Base-by-base conservation (phyloP, 495 filamentous ascomycete genomes). In the Paragyromitra xinjiangensis region DNA sequence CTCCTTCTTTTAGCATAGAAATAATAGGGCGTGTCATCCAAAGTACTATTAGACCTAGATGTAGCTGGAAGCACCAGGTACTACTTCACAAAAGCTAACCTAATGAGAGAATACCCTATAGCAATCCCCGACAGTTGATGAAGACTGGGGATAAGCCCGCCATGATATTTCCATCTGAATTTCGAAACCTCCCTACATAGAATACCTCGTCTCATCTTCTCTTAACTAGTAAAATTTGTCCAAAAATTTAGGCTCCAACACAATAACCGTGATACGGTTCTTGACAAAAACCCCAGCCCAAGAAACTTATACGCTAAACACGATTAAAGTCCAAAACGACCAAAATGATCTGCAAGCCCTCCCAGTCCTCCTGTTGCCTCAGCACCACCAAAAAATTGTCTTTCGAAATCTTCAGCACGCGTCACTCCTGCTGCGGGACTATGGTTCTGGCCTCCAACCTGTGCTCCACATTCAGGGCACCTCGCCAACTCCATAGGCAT, bases 381-480 rank as follows among this genome's bases (percentile, higher is more conserved):
- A 22, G 11, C 22, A 50, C 42, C 39, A 45, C 39, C n/a, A 19
- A 12, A 73, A 70, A 89, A 85, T 70, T 85, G 67, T n/a, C 40
- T 51, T 71, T 90, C 89, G 69, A 90, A 75, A 75, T 89, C 88
- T 3, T 75, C 74, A 12, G 88, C 89, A 22, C 71, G 72, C 56
- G 71, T 84, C 16, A 92, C 89, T 0, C 89, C 90, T 7, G 82
- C 84, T 7, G 76, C 84, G 81, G 86, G 37, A 29, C 22, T 48
- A 85, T 94, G 89, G 69, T 89, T 0, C 42, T 81, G 58, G 0
- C 91, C 91, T 56, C 91, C 92, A 65, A 94, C 86, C 1, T 84
- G 73, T 7, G 86, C 86, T 19, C 85, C 87, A 78, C 91, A 94
- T 74, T 93, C 87, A 2, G 92, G 91, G 73, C 92, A 94, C 44